These are phyloP conservation scores for Lentinula lateritia DNA, from an alignment of 768 basidiomycete genomes.

Conservation along the genomic window DNA sequence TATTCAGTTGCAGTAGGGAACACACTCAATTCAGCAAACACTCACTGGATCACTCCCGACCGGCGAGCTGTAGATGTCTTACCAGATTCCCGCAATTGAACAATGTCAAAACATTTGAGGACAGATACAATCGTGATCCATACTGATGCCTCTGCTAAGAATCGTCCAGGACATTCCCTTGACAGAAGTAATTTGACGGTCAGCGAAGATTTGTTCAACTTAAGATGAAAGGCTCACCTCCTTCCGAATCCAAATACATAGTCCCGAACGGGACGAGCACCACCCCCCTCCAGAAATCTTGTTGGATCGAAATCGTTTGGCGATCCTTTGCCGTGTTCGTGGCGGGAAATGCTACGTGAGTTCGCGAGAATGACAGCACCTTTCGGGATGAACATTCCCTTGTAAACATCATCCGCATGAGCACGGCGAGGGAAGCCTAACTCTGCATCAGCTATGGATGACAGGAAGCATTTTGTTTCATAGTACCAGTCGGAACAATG, in stretches of 20 bases:
- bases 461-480: background rate
- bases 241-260: background rate
- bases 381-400: conserved; percentile 2
- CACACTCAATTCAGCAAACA: background rate
- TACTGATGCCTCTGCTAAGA: background rate
- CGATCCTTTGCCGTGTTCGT: background rate
- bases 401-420: background rate
- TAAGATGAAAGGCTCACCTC: background rate
- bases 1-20: background rate
- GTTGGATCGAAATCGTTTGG: background rate
- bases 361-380: background rate
- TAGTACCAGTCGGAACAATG: background rate
- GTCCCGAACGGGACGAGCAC: background rate
- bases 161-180: background rate
- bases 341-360: background rate
- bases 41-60: background rate
- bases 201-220: background rate
- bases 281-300: background rate
- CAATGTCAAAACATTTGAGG: background rate
- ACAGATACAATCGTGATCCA: background rate
- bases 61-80: background rate
- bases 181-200: background rate
- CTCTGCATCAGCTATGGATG: background rate
- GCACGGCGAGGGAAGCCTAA: background rate
- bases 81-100: background rate